A percentile compares a stretch with the other conserved stretches of the same genome.
These are phyloP conservation scores for Hymenoscyphus albidus DNA, from an alignment of 2,329 filamentous ascomycete species.

Conservation along the genomic window DNA sequence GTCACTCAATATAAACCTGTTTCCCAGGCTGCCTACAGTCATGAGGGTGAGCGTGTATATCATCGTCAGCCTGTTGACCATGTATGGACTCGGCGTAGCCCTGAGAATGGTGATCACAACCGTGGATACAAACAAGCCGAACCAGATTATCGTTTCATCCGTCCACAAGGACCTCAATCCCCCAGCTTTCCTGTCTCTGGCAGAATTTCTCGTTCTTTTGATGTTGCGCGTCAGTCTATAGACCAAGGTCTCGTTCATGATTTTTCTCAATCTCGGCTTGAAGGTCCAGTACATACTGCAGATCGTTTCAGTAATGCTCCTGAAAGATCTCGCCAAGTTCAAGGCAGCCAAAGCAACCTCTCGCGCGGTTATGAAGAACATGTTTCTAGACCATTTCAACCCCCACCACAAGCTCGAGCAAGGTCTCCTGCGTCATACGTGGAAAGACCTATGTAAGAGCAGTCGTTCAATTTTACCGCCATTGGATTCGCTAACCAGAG, in stretches of 20 bases:
- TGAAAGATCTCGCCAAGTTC: conserved; percentile 22
- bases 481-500: conserved; percentile 20
- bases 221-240: conserved; percentile 19
- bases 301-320: conserved; percentile 23
- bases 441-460: conserved; percentile 31
- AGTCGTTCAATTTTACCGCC: conserved; percentile 1
- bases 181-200: conserved; percentile 22
- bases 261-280: conserved; percentile 33
- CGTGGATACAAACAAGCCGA: conserved; percentile 20
- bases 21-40: conserved; percentile 15
- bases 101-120: conserved; percentile 20
- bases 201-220: conserved; percentile 27
- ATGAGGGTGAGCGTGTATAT: conserved; percentile 15
- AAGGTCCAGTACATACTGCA: conserved; percentile 20
- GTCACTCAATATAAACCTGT: conserved; percentile 17
- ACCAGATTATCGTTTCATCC: conserved; percentile 18
- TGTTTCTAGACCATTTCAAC: conserved; percentile 22
- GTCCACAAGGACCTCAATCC: conserved; percentile 19
- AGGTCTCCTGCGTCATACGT: conserved; percentile 28
- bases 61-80: conserved; percentile 14
- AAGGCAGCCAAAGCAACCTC: conserved; percentile 17
- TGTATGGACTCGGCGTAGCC: conserved; percentile 8
- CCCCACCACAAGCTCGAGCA: conserved; percentile 19
- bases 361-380: conserved; percentile 20
- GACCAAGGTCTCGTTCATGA: conserved; percentile 30